phyloP scores from a whole-genome alignment of 305 asterid species.

The Lippia alba region DNA sequence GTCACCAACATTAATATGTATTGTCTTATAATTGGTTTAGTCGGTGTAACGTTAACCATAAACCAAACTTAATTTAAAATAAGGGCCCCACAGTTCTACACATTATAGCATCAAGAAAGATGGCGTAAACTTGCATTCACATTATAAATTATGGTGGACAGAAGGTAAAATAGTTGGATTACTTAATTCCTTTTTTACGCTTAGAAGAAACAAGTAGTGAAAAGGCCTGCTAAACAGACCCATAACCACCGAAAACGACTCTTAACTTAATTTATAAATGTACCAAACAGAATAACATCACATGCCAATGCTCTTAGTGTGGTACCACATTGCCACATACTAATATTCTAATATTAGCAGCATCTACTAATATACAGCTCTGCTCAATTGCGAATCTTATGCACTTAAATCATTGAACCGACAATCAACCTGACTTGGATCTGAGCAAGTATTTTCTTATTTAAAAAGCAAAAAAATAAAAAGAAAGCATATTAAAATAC shows the following conservation, averaged over 20 bases:
- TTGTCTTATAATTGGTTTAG: not conserved
- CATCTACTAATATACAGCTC: no score
- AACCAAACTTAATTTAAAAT: not conserved
- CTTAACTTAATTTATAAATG: conserved; percentile 4
- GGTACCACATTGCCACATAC: not conserved
- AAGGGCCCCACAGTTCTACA: not conserved
- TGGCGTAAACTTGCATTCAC: not conserved
- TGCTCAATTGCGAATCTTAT: no score
- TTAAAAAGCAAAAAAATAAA: conserved; percentile 13
- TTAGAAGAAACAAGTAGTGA: conserved; percentile 17
- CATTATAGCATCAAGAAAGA: not conserved
- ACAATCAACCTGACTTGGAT: conserved; percentile 27
- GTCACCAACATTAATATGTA: no score
- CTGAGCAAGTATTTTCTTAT: conserved; percentile 7
- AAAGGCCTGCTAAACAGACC: conserved; percentile 25
- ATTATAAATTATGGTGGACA: not conserved
- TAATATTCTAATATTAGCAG: no score
- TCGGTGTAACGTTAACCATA: not conserved
- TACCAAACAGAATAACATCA: conserved; percentile 44
- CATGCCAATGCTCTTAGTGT: conserved; percentile 42
- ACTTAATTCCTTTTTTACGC: not conserved
- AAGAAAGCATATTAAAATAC: conserved; percentile 22
- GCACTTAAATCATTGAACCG: not conserved
- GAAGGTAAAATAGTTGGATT: not conserved
- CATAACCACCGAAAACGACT: conserved; percentile 24